A percentile compares a stretch with the other conserved stretches of the same genome.
Evolutionary conservation across 306 rosid genomes (phyloP).

Genomic region (Begonia loranthoides): DNA sequence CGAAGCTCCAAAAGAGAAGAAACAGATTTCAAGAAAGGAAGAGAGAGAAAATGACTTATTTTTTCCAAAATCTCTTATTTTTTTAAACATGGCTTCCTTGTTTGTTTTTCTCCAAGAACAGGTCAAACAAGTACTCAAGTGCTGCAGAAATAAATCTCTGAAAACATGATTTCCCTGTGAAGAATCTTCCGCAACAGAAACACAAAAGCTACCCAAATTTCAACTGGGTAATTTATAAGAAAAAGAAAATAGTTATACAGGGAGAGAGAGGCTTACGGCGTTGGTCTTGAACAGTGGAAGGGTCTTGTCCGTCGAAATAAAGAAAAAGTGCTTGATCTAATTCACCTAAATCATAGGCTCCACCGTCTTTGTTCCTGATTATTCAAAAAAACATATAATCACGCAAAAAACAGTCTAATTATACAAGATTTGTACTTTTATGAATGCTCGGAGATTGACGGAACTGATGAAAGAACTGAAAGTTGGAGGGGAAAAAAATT

Average conservation of each 20-base stretch:
- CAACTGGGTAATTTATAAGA: background rate
- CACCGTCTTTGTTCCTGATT: background rate
- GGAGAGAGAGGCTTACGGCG: background rate
- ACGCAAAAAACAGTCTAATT: background rate
- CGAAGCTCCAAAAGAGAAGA: too few species aligned
- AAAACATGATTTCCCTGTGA: slow-evolving; percentile 3
- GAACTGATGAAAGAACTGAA: too few species aligned
- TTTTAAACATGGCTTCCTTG: too few species aligned
- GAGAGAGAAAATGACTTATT: too few species aligned
- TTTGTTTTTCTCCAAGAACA: background rate
- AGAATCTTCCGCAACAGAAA: background rate
- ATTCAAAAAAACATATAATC: background rate
- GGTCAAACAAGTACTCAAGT: background rate
- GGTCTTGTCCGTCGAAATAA: slow-evolving; percentile 1
- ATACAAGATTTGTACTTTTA: too few species aligned
- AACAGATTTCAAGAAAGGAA: too few species aligned
- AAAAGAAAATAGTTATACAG: background rate
- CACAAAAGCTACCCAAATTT: background rate
- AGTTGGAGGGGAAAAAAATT: background rate
- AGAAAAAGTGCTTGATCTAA: slow-evolving; percentile 5
- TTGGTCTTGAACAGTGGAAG: slow-evolving; percentile 1
- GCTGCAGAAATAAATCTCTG: background rate
- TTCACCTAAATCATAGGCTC: slow-evolving; percentile 3
- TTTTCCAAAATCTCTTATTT: too few species aligned
- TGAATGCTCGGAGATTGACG: too few species aligned